Evolutionary conservation across 345 rosid genomes (phyloP), one percentile per base, ranked within the genome.

Genomic region (Carallia brachiata): DNA sequence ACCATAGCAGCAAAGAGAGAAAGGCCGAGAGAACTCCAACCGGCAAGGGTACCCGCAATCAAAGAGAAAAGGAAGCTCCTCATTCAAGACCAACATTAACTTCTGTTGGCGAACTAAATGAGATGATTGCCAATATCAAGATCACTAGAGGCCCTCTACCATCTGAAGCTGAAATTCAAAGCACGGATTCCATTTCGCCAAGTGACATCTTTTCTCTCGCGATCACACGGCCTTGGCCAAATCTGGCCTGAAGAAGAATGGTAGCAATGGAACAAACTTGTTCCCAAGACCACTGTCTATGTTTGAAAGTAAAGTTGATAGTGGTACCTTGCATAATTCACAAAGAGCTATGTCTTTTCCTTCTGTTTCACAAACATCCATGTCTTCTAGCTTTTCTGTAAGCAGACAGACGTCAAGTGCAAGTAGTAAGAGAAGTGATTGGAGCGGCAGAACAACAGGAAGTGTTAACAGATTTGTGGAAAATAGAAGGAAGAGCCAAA

Each of bases 151-250:
- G 55, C 52, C 75, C 81, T 3, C 6, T 13, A 40, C 4, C 7
- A 36, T 18, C 30, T 17, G 50, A 52, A 23, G 65, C 66, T 23
- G 52, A 64, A 6, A 64, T 60, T 48, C 85, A 85, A 61, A 87
- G 84, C 76, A 77, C 80, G 0, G 91, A 85, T 10, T 82, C 91
- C 44, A 82, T 82, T 37, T 75, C 85, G 54, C 83, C 84, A 1
- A 87, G 87, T 7, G 87, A 87, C 55, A 87, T 85, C 73, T 89
- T 89, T 86, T 86, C 62, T 87, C 89, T 48, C 83, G 70, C 0
- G 82, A 85, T 30, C 58, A 52, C 18, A 65, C 74, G 4, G 72
- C 83, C 40, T 19, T 71, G 40, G 60, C 76, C 72, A 76, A 74
- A 66, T 66, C 52, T 66, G 70, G 55, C 40, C n/a, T 67, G 34